Base-by-base conservation (phyloP, 2,329 filamentous ascomycete genomes). In the Delphinella strobiligena region DNA sequence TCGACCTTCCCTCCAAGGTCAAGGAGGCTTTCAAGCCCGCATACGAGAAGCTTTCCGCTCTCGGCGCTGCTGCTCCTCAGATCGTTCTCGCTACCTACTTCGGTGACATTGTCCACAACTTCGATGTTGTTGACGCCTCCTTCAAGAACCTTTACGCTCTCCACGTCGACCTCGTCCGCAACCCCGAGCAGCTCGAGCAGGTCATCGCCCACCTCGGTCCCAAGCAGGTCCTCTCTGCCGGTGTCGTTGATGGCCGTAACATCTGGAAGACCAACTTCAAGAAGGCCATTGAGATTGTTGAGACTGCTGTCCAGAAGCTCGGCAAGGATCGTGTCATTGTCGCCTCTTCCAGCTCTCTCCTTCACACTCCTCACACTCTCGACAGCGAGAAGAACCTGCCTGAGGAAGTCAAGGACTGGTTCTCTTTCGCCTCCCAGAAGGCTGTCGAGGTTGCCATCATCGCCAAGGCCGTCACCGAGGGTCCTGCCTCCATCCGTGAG, bases 241-340 rank as follows among this genome's bases (percentile, higher is more conserved):
- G 91, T 85, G 83, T 98, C 54, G 91, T 98, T 52, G 88, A 98
- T 57, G 91, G 91, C 58, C 87, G 91, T 59, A 98, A 98, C 78
- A 96, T 98, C 75, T 98, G 91, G 91, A 98, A 98, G 84, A 95
- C 87, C 69, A 93, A 96, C 80, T 82, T 95, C 72, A 83, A 93
- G 78, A 78, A 78, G 56, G 87, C 91, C 59, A 93, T 98, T 50
- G 88, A 91, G 73, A 77, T 71, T 49, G 82, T 91, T 46, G 86
- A 96, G 78, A 72, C 77, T 45, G 91, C 89, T 49, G 72, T 96
- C 56, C 85, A 95, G 73, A 86, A 93, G 73, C 78, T 98, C 48
- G 89, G 91, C 70, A 89, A 94, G 75, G 88, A 96, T 53, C 85
- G 91, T 61, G 89, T 98, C 64, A 84, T 98, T 53, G 86, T 94